Base-by-base conservation (phyloP, 345 rosid species). In the Salix viminalis region DNA sequence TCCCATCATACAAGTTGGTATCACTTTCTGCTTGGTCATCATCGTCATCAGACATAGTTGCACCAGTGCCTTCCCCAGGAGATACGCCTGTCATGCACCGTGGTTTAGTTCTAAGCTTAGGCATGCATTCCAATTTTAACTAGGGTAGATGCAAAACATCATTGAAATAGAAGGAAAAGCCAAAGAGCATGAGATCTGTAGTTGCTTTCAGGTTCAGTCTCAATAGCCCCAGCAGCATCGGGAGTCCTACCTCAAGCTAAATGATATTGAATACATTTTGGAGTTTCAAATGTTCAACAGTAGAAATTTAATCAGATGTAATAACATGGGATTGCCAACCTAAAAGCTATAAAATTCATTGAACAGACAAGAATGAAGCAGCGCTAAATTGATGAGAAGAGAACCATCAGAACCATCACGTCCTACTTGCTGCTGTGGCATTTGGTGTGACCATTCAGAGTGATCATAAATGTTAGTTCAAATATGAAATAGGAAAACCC, bases 1-100 rank as follows among this genome's bases (percentile, higher is more conserved):
- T 79, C 69, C 81, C 91, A 50, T 84, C 91, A 78, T 79, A 85
- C 84, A 91, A 80, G 85, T 82, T 90, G 24, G 87, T 60, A 30
- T 94, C 96, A 26, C 92, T 88, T 52, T 92, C 96, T 23, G 76
- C 91, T 73, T 86, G 92, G 62, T 90, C 92, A 70, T 94, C 97
- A 64, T 91, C 95, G 72, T 89, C 95, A 72, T 91, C 97, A 4
- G 97, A 94, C 98, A 94, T 94, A 26, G 98, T 92, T 60, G 92
- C 94, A 46, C 92, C 93, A 0, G 91, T 88, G 81, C 97, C 88
- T 82, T 94, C 98, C 80, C 91, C 91, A 0, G 94, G 87, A 54
- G 94, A 89, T 65, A 88, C 89, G 73, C 97, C 97, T 94, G 88
- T 10, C 65, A 36, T 52, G 41, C 72, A 77, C 37, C 75, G 72